A percentile compares a stretch with the other conserved stretches of the same genome.
phyloP scores from a whole-genome alignment of 1,139 yeast species.

The Saccharomycopsis phalli region DNA sequence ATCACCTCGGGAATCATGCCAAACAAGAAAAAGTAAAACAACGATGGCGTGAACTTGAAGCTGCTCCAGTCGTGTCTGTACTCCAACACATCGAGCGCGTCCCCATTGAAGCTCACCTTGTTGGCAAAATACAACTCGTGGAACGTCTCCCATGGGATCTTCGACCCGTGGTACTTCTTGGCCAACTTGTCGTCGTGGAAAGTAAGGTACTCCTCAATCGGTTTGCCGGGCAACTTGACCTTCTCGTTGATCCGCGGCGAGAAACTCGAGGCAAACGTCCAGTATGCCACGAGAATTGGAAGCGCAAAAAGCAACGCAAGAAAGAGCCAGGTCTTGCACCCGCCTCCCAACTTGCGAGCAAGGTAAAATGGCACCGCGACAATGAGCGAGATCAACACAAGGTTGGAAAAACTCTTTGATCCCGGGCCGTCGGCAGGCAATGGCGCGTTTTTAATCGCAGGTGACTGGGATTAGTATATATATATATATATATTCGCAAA shows the following conservation, averaged over 20 bases:
- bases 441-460: conserved; percentile 79
- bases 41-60: conserved; percentile 67
- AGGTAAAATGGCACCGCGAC: conserved; percentile 57
- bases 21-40: conserved; percentile 72
- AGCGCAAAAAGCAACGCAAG: conserved; percentile 44
- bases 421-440: conserved; percentile 93
- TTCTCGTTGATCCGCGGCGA: conserved; percentile 80
- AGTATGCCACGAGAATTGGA: conserved; percentile 72
- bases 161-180: conserved; percentile 63
- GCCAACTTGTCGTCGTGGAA: conserved; percentile 72
- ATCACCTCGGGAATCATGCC: conserved; percentile 93
- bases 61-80: conserved; percentile 88
- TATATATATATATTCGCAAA: not conserved
- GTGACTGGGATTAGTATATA: conserved; percentile 25
- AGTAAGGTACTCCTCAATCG: conserved; percentile 71
- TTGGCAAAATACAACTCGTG: conserved; percentile 79
- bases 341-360: conserved; percentile 63
- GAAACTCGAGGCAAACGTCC: conserved; percentile 70
- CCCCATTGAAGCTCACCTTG: conserved; percentile 84
- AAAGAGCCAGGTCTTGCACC: conserved; percentile 56
- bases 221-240: conserved; percentile 66
- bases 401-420: conserved; percentile 64
- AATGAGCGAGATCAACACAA: conserved; percentile 42
- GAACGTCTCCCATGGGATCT: conserved; percentile 91
- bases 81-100: conserved; percentile 75